Percentiles rank a stretch among this genome's conserved stretches.
Conservation (phyloP, 2,329 filamentous ascomycete genomes). For the Calonectria leucothoes region DNA sequence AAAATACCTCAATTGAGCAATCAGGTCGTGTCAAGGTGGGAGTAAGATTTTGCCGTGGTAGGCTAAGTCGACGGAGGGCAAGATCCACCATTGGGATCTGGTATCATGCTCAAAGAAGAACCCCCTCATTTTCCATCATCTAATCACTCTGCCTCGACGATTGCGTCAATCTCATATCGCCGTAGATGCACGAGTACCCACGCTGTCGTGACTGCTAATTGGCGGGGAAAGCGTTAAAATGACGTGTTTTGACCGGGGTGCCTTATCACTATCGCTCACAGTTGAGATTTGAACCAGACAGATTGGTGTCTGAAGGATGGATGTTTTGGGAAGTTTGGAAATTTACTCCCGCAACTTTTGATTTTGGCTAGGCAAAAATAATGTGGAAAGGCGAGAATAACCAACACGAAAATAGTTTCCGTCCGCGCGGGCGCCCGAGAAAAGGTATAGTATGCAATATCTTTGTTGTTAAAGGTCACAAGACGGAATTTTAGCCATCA, state of each 20-base stretch:
- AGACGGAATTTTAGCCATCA: neutral
- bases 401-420: neutral
- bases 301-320: neutral
- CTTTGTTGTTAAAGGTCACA: neutral
- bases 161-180: neutral
- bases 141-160: neutral
- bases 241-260: neutral
- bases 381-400: neutral
- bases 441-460: neutral
- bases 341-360: neutral
- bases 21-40: neutral
- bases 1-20: neutral
- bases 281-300: neutral
- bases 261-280: neutral
- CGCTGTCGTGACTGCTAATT: neutral
- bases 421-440: neutral
- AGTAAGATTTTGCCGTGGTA: neutral
- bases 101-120: neutral
- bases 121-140: neutral
- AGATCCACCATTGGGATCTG: neutral
- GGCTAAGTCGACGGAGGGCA: neutral
- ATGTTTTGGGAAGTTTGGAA: neutral
- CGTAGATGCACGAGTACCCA: neutral
- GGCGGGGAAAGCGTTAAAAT: neutral
- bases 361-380: neutral